Conservation (phyloP, 176 grass and related monocot genomes). For the Bromus sterilis region DNA sequence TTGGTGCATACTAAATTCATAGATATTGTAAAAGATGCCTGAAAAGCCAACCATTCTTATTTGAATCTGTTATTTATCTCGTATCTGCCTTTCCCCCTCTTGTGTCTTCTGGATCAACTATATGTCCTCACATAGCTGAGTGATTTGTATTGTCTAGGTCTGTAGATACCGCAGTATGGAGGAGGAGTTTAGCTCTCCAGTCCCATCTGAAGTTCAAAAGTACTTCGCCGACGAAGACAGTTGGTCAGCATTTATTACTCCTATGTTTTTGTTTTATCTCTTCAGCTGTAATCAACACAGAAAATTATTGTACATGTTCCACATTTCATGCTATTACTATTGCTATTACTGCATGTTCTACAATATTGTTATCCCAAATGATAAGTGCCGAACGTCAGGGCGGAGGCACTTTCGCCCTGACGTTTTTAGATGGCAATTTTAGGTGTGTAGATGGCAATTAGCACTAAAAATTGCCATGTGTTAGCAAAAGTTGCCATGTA, state of each 20-base stretch:
- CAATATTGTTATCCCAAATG: not conserved
- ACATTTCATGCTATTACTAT: not conserved
- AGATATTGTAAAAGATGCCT: not conserved
- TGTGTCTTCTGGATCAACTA: not conserved
- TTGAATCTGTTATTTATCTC: not conserved
- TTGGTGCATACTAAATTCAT: not conserved
- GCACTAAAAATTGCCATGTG: too few species aligned
- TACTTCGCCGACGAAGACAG: constrained; percentile 87
- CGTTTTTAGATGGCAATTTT: too few species aligned
- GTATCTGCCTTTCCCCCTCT: not conserved
- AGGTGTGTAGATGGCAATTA: too few species aligned
- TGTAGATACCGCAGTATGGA: constrained; percentile 73
- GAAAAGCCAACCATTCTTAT: not conserved
- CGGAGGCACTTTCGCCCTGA: too few species aligned
- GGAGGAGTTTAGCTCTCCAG: constrained; percentile 62
- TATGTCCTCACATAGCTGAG: not conserved
- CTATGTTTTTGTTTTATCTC: not conserved
- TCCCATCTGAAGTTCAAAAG: constrained; percentile 69
- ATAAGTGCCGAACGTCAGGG: too few species aligned
- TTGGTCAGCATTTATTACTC: constrained; percentile 46
- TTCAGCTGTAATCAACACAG: not conserved
- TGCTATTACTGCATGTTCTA: not conserved
- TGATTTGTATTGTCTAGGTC: constrained; percentile 35
- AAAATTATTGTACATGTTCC: not conserved
- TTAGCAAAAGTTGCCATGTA: too few species aligned